These are phyloP conservation scores for Tricholoma bakamatsutake DNA, from an alignment of 768 basidiomycete genomes.

Conservation along the genomic window DNA sequence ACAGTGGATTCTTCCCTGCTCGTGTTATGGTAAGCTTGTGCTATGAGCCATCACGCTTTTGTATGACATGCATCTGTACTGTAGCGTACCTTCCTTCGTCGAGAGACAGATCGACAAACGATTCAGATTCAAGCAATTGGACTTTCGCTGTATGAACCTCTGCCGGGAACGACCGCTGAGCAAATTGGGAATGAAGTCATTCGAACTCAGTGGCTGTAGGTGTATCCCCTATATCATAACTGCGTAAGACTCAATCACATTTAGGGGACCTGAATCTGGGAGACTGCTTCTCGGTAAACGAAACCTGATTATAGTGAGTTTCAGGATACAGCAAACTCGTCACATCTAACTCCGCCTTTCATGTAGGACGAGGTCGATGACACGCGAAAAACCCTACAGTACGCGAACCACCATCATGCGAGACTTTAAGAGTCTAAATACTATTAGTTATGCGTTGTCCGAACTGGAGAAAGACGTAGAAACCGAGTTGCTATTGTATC, in stretches of 20 bases:
- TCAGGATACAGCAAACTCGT: background rate
- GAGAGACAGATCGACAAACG: conserved; percentile 60
- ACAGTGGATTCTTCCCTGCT: conserved; percentile 92
- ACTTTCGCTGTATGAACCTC: conserved; percentile 88
- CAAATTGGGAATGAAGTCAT: conserved; percentile 81
- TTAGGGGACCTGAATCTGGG: conserved; percentile 58
- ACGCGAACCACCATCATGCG: conserved; percentile 18
- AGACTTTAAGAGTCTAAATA: background rate
- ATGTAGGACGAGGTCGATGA: conserved; percentile 83
- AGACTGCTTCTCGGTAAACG: conserved; percentile 73
- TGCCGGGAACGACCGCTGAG: conserved; percentile 68
- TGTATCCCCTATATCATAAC: background rate
- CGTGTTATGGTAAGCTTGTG: conserved; percentile 62
- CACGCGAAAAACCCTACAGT: conserved; percentile 86
- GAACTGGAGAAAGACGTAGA: conserved; percentile 92
- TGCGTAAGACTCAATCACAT: conserved; percentile 2
- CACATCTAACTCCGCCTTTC: background rate
- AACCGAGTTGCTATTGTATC: conserved; percentile 51
- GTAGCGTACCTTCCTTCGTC: conserved; percentile 82
- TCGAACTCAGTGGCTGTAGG: conserved; percentile 95
- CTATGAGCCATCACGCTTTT: conserved; percentile 5
- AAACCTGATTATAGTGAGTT: conserved; percentile 75
- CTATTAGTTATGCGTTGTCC: conserved; percentile 72
- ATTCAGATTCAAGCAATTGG: conserved; percentile 96
- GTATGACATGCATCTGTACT: background rate